Conservation (phyloP, 2,329 filamentous ascomycete species). For the Colletotrichum tropicicola region DNA sequence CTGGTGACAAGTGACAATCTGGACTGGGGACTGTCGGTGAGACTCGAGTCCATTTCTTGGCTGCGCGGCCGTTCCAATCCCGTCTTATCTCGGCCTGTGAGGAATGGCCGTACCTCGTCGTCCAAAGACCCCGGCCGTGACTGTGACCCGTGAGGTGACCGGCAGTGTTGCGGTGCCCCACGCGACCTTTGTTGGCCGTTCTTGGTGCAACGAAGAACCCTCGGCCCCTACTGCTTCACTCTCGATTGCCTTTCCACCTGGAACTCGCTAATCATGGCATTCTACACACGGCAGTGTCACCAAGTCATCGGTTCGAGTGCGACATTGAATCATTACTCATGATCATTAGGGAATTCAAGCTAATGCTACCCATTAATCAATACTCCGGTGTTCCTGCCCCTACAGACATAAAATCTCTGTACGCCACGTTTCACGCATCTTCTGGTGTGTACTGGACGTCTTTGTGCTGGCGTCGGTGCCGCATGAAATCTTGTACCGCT, state of each 20-base stretch:
- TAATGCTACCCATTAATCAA: constrained; percentile 8
- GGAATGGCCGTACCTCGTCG: background rate
- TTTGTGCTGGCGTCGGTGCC: background rate
- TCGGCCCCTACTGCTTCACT: background rate
- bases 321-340: background rate
- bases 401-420: background rate
- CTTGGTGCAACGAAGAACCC: background rate
- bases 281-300: background rate
- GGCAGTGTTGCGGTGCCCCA: background rate
- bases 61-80: background rate
- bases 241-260: background rate
- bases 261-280: too few relatives aligned
- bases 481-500: too few relatives aligned
- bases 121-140: background rate
- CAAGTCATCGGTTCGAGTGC: background rate
- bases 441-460: background rate
- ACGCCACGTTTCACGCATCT: too few relatives aligned
- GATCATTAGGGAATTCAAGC: background rate
- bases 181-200: background rate
- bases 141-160: background rate
- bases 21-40: background rate
- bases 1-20: background rate
- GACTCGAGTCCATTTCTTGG: background rate
- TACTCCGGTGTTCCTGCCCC: background rate
- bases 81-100: background rate